Base-by-base conservation (phyloP, 2,329 filamentous ascomycete genomes). In the Septoria petroselini region DNA sequence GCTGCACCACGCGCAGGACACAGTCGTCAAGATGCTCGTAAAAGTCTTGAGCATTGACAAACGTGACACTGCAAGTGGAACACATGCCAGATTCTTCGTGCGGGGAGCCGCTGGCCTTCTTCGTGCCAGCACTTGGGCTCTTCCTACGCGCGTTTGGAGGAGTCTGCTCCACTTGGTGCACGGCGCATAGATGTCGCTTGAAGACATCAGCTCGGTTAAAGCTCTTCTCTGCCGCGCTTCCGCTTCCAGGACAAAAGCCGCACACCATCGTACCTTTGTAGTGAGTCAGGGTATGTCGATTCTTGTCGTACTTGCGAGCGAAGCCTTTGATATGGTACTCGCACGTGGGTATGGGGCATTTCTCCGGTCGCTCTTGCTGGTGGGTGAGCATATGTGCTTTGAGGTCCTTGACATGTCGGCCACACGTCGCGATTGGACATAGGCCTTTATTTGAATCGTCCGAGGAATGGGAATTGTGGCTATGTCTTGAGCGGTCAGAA, bases 181-280 rank as follows among this genome's bases (percentile, higher is more conserved):
- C 88, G 0, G 88, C 86, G 4, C 88, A 95, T 63, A 96, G 72
- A 68, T 96, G 91, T 54, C 91, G 81, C 79, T 95, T 96, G 79
- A 96, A 96, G 54, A 95, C 90, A 60, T 96, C 91, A 51, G 91
- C 90, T 49, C 91, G 83, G 74, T 96, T 95, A 68, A 96, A 96
- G 58, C 87, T 91, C 80, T 95, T 96, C 72, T 95, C 91, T 1
- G 86, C 86, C 6, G 89, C 81, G 3, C 89, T 91, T 3, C 91
- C 91, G 21, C 88, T 89, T 27, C 89, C 88, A 1, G 90, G 88
- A 63, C 91, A 95, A 74, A 95, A 96, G 23, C 89, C 90, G 66
- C 91, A 96, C 18, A 95, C 88, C 91, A 95, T 95, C 41, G 88
- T 95, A 33, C 91, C 91, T 73, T 95, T 95, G 79, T 95, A 96